phyloP scores from a whole-genome alignment of 2,329 filamentous ascomycete genomes.

The Diaporthe vexans region DNA sequence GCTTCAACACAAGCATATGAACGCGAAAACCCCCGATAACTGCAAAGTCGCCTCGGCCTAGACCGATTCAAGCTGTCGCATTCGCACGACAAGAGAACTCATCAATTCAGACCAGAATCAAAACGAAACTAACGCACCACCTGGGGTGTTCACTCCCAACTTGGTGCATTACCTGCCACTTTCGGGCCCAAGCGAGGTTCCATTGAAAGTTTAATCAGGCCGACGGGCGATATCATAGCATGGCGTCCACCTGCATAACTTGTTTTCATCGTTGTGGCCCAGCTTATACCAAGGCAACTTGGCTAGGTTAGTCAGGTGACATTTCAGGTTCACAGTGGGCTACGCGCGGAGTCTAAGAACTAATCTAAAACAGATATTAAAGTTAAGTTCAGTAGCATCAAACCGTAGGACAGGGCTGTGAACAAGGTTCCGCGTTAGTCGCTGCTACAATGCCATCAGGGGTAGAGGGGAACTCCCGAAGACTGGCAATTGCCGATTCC shows the following conservation, averaged over 20 bases:
- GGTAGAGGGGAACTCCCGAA: neutral
- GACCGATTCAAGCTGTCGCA: neutral
- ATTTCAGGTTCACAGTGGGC: no score
- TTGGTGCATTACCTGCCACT: neutral
- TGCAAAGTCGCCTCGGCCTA: neutral
- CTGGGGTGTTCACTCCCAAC: neutral
- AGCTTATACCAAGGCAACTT: neutral
- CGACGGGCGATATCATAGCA: no score
- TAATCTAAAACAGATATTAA: neutral
- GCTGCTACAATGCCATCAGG: neutral
- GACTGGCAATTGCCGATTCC: no score
- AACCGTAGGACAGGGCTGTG: neutral
- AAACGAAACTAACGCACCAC: no score
- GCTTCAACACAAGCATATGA: neutral
- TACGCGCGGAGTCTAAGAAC: neutral
- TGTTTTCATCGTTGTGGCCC: no score
- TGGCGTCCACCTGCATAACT: neutral
- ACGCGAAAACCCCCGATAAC: neutral
- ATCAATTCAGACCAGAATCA: no score
- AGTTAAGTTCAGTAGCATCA: constrained; percentile 1
- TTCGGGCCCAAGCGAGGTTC: neutral
- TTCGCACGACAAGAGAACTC: neutral
- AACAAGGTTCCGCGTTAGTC: neutral
- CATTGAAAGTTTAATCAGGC: neutral
- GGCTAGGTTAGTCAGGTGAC: neutral